Conservation (phyloP, 2,329 filamentous ascomycete genomes). For the Penicillium sp. region DNA sequence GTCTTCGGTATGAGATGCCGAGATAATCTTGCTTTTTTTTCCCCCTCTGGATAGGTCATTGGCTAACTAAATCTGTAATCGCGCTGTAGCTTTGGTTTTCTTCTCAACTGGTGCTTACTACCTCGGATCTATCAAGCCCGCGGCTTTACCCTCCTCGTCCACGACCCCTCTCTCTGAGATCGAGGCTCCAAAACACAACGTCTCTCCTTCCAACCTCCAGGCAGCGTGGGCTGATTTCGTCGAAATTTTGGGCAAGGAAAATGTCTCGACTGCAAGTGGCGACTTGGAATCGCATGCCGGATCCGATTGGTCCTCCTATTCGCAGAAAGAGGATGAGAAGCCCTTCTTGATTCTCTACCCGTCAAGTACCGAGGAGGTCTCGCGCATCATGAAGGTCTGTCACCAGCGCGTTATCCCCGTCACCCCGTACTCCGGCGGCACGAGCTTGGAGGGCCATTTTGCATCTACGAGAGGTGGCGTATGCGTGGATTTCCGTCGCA, state of each 20-base stretch:
- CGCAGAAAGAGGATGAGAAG: conserved; percentile 41
- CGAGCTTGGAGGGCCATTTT: conserved; percentile 85
- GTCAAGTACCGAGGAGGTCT: conserved; percentile 74
- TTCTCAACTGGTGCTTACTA: conserved; percentile 56
- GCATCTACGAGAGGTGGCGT: conserved; percentile 78
- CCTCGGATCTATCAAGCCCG: conserved; percentile 51
- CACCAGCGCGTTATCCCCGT: conserved; percentile 78
- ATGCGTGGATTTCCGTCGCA: conserved; percentile 79
- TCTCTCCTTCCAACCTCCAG: conserved; percentile 57
- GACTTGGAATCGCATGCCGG: conserved; percentile 59
- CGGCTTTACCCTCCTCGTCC: conserved; percentile 51
- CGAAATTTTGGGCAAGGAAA: conserved; percentile 60
- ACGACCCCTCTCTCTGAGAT: conserved; percentile 54
- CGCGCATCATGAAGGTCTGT: conserved; percentile 84
- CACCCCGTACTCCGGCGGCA: conserved; percentile 82
- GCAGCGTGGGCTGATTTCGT: conserved; percentile 64
- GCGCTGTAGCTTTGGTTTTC: conserved; percentile 48
- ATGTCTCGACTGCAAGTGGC: conserved; percentile 57
- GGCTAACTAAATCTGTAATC: conserved; percentile 6
- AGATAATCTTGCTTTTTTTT: conserved; percentile 1
- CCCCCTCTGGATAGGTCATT: conserved; percentile 3
- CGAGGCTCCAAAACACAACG: conserved; percentile 54
- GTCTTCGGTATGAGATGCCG: conserved; percentile 31
- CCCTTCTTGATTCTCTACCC: conserved; percentile 70
- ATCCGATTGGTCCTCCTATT: conserved; percentile 62